phyloP scores from a whole-genome alignment of 2,329 filamentous ascomycete species.

The Talaromyces atroroseus region DNA sequence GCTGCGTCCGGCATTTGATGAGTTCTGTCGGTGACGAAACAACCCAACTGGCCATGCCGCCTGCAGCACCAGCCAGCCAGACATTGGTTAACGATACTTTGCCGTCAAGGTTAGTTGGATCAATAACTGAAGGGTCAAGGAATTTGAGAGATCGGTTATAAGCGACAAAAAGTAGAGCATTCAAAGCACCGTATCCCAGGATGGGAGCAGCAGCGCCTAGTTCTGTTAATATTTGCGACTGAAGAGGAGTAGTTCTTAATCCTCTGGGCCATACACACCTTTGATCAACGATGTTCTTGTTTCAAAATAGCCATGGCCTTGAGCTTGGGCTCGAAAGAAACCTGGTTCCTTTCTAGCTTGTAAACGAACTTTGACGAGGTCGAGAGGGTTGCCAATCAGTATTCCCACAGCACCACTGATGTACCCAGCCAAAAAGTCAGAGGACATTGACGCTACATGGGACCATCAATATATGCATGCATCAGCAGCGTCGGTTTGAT shows the following conservation, averaged over 20 bases:
- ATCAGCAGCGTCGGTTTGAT: neutral
- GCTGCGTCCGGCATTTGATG: slow-evolving; percentile 81
- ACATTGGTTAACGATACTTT: slow-evolving; percentile 55
- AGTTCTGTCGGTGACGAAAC: slow-evolving; percentile 86
- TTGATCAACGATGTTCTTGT: slow-evolving; percentile 32
- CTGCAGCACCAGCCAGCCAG: slow-evolving; percentile 73
- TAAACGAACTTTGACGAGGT: slow-evolving; percentile 71
- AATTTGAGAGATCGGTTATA: slow-evolving; percentile 77
- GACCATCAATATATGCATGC: neutral
- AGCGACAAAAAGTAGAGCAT: slow-evolving; percentile 80
- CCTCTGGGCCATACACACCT: slow-evolving; percentile 23
- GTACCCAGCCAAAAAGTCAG: slow-evolving; percentile 93
- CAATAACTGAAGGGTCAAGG: slow-evolving; percentile 44
- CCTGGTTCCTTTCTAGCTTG: slow-evolving; percentile 48
- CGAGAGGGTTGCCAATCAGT: slow-evolving; percentile 80
- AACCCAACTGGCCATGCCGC: slow-evolving; percentile 78
- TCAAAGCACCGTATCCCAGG: slow-evolving; percentile 83
- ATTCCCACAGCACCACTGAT: slow-evolving; percentile 81
- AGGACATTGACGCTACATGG: slow-evolving; percentile 55
- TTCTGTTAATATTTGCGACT: slow-evolving; percentile 3
- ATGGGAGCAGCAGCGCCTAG: slow-evolving; percentile 76
- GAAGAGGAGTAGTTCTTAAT: neutral
- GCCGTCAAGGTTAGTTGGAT: slow-evolving; percentile 40
- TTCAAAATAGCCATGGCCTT: slow-evolving; percentile 27
- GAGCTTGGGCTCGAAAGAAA: slow-evolving; percentile 12